phyloP scores from a whole-genome alignment of 495 filamentous ascomycete genomes.

The Jackrogersella minutella region DNA sequence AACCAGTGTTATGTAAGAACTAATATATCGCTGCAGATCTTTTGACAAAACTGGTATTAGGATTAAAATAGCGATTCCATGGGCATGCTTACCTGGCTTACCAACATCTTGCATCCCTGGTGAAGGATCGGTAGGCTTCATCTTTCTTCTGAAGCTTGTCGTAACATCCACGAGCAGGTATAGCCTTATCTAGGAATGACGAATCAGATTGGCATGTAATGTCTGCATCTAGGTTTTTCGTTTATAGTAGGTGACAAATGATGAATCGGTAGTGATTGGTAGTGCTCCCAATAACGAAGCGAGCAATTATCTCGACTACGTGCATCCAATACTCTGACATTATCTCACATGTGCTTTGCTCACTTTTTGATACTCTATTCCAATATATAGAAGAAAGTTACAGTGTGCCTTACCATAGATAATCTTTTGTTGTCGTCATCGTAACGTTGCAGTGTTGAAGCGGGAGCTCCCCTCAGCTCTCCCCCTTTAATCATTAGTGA shows the following conservation, averaged over 20 bases:
- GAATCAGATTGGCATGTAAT: background rate
- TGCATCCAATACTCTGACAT: background rate
- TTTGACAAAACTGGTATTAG: background rate
- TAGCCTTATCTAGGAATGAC: background rate
- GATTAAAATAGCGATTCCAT: background rate
- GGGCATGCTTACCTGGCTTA: background rate
- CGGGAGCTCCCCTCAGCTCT: slow-evolving; percentile 13
- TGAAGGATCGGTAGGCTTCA: background rate
- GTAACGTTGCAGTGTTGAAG: slow-evolving; percentile 35
- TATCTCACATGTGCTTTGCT: background rate
- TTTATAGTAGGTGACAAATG: slow-evolving; percentile 13
- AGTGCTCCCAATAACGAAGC: background rate
- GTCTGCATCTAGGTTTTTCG: background rate
- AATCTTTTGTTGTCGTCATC: slow-evolving; percentile 11
- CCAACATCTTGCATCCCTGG: background rate
- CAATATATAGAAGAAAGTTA: slow-evolving; percentile 14
- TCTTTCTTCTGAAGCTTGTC: background rate
- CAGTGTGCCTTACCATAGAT: background rate
- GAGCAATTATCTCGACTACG: background rate
- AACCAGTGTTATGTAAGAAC: background rate
- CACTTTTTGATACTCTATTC: background rate
- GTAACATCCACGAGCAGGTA: background rate
- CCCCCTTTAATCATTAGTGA: slow-evolving; percentile 11
- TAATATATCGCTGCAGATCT: background rate
- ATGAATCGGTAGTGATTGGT: background rate